Conservation (phyloP, 129 eudicot genomes). For the Tagetes patula region DNA sequence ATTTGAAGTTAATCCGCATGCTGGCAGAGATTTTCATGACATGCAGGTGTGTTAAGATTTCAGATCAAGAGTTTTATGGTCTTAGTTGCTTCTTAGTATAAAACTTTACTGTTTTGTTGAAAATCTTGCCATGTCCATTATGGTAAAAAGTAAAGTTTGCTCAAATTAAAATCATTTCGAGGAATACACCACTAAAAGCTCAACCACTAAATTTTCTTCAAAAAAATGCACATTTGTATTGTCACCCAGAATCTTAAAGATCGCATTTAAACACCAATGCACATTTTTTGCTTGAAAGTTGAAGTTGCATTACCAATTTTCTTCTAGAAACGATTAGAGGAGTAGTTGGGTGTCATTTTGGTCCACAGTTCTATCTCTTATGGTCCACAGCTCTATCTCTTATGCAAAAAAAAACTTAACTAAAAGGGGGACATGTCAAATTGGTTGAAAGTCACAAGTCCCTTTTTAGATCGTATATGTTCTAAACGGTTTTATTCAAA, state of each 20-base stretch:
- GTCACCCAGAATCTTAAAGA: background rate
- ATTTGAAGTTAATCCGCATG: conserved; percentile 76
- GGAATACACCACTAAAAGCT: background rate
- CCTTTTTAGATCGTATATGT: background rate
- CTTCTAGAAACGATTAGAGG: background rate
- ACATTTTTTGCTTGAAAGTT: background rate
- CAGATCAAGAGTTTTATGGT: background rate
- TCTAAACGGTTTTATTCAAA: background rate
- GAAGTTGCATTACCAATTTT: background rate
- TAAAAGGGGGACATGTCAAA: background rate
- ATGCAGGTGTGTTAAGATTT: conserved; percentile 69
- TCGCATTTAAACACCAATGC: background rate
- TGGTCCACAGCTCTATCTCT: background rate
- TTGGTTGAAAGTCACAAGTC: background rate
- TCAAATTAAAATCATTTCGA: background rate
- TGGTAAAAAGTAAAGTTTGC: conserved; percentile 4
- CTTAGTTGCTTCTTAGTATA: background rate
- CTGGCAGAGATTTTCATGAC: conserved; percentile 93
- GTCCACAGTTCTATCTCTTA: background rate
- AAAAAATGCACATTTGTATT: background rate
- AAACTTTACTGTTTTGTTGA: background rate
- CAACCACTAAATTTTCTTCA: background rate
- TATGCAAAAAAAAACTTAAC: background rate
- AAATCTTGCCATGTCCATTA: background rate
- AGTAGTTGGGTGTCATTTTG: conserved; percentile 3